Conservation (phyloP, 352 stramenopile genomes). For the Pythium volutum region DNA sequence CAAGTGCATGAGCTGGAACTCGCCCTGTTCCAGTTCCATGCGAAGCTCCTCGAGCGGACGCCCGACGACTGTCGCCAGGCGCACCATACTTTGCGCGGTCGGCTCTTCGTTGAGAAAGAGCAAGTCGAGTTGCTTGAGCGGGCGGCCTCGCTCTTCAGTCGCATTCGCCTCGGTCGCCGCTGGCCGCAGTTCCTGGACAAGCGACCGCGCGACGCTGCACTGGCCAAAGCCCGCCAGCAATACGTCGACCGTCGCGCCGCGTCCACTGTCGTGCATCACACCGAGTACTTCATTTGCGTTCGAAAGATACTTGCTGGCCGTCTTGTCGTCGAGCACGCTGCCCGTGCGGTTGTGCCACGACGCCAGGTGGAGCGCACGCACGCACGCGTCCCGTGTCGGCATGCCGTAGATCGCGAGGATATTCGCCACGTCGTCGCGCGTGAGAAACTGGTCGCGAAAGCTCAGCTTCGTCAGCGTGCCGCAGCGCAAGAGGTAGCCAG, state of each 20-base stretch:
- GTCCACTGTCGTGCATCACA: too few relatives aligned
- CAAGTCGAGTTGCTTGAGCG: background rate
- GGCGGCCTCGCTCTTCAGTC: background rate
- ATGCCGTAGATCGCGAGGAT: background rate
- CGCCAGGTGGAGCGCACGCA: background rate
- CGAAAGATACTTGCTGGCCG: background rate
- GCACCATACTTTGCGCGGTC: background rate
- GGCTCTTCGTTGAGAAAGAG: background rate
- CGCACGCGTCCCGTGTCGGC: background rate
- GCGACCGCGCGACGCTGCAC: background rate
- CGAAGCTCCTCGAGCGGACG: background rate
- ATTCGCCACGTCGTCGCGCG: background rate
- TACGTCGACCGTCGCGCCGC: too few relatives aligned
- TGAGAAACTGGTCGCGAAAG: background rate
- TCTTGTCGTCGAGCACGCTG: slow-evolving; percentile 1
- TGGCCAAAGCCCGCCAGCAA: background rate
- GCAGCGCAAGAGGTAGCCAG: slow-evolving; percentile 1
- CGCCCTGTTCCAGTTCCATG: background rate
- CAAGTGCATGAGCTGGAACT: background rate
- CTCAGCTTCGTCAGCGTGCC: background rate
- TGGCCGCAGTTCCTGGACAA: background rate
- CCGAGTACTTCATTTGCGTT: background rate
- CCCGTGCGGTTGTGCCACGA: background rate
- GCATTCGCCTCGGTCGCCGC: background rate
- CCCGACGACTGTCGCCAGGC: background rate